Percentiles rank a stretch among this genome's conserved stretches.
Conservation (phyloP, 805 yeast genomes). For the Candida bentonensis region DNA sequence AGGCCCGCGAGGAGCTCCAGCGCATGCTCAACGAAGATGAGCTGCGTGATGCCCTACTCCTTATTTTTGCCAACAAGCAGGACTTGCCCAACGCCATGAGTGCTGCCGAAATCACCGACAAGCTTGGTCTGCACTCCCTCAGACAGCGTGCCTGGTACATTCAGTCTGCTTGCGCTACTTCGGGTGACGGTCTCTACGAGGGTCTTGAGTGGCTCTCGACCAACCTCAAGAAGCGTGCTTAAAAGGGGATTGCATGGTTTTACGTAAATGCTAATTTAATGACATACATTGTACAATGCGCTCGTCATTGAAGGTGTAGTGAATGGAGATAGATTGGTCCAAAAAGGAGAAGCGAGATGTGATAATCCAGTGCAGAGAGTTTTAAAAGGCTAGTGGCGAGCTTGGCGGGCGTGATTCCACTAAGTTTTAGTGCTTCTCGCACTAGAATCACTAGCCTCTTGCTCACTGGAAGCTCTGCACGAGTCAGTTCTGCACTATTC, state of each 20-base stretch:
- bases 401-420: no score
- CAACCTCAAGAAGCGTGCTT: conserved; percentile 54
- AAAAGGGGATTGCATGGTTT: neutral
- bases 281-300: conserved; percentile 1
- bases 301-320: conserved; percentile 1
- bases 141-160: conserved; percentile 99
- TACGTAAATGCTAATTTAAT: conserved; percentile 1
- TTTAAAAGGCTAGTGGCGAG: no score
- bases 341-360: no score
- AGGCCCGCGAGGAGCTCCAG: conserved; percentile 96
- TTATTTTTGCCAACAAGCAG: conserved; percentile 96
- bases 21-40: conserved; percentile 98
- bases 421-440: no score
- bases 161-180: conserved; percentile 97
- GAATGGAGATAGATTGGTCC: neutral
- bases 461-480: no score
- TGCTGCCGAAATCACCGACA: conserved; percentile 96
- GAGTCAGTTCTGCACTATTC: no score
- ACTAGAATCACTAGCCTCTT: no score
- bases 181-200: conserved; percentile 97
- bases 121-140: conserved; percentile 89
- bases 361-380: no score
- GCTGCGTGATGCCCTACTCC: conserved; percentile 87
- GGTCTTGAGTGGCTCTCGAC: conserved; percentile 95
- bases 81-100: conserved; percentile 98